phyloP scores from a whole-genome alignment of 2,329 filamentous ascomycete species.

The Aureobasidium sp. region DNA sequence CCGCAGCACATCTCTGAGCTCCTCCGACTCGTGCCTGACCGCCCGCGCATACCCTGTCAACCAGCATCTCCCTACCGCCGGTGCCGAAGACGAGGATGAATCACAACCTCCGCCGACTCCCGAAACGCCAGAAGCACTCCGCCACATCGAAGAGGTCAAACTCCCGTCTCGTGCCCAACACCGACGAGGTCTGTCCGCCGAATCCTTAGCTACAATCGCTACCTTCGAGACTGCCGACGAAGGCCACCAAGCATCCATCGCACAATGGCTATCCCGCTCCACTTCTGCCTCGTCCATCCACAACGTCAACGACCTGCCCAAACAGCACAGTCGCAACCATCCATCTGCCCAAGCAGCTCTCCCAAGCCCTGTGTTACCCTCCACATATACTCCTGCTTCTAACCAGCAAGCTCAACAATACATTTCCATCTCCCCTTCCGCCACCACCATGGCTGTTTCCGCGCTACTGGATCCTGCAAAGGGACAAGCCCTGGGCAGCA shows the following conservation, averaged over 20 bases:
- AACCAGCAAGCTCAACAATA: conserved; percentile 16
- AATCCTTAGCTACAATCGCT: conserved; percentile 54
- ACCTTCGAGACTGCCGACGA: conserved; percentile 54
- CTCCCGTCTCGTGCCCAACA: conserved; percentile 26
- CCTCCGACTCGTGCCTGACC: neutral
- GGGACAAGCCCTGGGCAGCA: conserved; percentile 37
- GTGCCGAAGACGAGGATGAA: neutral
- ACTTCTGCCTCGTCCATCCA: neutral
- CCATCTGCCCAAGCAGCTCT: neutral
- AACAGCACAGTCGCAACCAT: neutral
- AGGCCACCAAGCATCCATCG: neutral
- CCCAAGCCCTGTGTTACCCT: neutral
- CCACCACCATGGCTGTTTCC: conserved; percentile 31
- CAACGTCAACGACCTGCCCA: neutral
- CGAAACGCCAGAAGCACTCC: conserved; percentile 28
- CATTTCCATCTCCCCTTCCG: conserved; percentile 26
- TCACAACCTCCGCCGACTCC: conserved; percentile 16
- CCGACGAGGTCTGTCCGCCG: conserved; percentile 47
- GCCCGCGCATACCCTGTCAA: neutral
- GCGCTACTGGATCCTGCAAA: conserved; percentile 33
- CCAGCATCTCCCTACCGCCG: neutral
- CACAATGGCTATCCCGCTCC: conserved; percentile 7
- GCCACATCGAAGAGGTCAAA: conserved; percentile 23
- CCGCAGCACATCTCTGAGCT: neutral
- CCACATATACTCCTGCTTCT: neutral